Base-by-base conservation (phyloP, 768 basidiomycete genomes). In the Chalciporus pseudorubinellus region DNA sequence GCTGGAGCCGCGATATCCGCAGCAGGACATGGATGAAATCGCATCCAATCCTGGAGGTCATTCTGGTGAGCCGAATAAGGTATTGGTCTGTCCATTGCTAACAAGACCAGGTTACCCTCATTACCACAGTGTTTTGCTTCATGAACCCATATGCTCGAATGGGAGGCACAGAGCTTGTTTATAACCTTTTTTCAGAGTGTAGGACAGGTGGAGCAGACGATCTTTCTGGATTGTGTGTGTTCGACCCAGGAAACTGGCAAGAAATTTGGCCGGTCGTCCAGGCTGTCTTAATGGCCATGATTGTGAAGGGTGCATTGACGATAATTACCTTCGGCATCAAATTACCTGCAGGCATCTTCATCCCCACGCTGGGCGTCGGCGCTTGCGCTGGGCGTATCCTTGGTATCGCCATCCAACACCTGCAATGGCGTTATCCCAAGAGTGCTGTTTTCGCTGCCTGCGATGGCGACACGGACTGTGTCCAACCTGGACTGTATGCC, bases 121-220 rank as follows among this genome's bases (percentile, higher is more conserved):
- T 87, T 26, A 98, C 95, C 0, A 81, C 89, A 0, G 58, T 81
- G 4, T 69, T 95, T 39, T 88, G 87, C 58, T 95, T 94, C 73
- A 70, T 90, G 47, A 97, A 95, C 66, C 87, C 89, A 0, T 98
- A 86, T 64, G 88, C 92, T 6, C 83, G 88, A 33, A 95, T 98
- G 89, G 87, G 93, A 46, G 92, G 95, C 3, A 95, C 95, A 2
- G 94, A 99, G 62, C 85, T 98, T 20, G 89, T 99, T 47, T 93
- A 91, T 65, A 86, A 86, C 54, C 83, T 98, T 41, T 92, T 98
- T 63, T 79, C 88, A 1, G 95, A 97, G 71, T 99, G 95, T 61
- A 77, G 75, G 24, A 66, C 74, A 0, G 80, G 78, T 43, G 78
- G 81, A 48, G 61, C 70, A 6, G 76, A 83, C 57, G 76, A 73